A percentile compares a stretch with the other conserved stretches of the same genome.
These are phyloP conservation scores for Plasmodium inui DNA, from an alignment of 169 alveolate species.

Conservation along the genomic window DNA sequence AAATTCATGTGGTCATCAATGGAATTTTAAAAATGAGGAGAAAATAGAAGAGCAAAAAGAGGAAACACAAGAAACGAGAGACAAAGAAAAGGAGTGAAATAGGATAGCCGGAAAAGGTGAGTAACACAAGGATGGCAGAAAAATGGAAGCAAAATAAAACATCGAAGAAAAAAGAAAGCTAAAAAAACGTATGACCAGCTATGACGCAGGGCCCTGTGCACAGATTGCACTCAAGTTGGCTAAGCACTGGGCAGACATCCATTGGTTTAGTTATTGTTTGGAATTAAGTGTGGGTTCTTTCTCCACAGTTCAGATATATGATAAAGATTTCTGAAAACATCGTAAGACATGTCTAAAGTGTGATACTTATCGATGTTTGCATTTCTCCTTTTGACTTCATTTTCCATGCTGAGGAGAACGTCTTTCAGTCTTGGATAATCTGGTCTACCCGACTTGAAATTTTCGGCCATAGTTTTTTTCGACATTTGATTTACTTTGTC, in stretches of 20 bases:
- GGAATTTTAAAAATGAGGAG: background rate
- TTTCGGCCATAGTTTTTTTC: conserved; percentile 30
- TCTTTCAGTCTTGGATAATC: conserved; percentile 9
- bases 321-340: conserved; percentile 22
- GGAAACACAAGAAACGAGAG: too few species aligned
- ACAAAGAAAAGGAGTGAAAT: too few species aligned
- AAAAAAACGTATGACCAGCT: background rate
- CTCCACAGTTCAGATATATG: conserved; percentile 17
- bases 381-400: conserved; percentile 27
- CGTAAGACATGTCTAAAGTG: conserved; percentile 30
- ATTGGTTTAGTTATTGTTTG: background rate
- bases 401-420: conserved; percentile 6
- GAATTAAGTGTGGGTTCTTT: conserved; percentile 26
- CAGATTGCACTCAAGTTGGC: background rate
- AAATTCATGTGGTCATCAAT: background rate
- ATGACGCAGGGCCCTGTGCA: background rate
- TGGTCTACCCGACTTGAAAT: background rate
- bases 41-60: background rate
- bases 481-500: background rate
- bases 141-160: background rate
- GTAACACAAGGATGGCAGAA: too few species aligned
- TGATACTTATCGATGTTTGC: background rate
- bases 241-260: background rate
- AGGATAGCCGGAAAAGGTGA: too few species aligned
- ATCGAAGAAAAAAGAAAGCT: background rate